Conservation (phyloP, 2,329 filamentous ascomycete species). For the Cryphonectria nitschkei region DNA sequence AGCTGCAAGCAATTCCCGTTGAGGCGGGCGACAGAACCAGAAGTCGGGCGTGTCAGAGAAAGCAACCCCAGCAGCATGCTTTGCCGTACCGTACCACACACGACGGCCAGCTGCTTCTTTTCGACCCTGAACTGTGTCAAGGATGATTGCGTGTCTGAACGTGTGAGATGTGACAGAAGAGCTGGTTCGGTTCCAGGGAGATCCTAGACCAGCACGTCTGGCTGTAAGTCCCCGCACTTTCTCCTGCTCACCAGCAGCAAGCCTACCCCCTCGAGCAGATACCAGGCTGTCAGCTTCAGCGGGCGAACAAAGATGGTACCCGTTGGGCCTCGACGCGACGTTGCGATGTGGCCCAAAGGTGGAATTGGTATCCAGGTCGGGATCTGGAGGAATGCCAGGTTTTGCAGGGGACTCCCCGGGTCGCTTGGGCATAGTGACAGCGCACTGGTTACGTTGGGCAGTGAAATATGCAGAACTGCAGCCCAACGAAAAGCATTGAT, state of each 20-base stretch:
- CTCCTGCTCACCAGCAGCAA: slow-evolving; percentile 11
- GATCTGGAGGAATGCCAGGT: slow-evolving; percentile 6
- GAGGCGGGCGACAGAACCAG: slow-evolving; percentile 17
- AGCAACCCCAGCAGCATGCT: slow-evolving; percentile 15
- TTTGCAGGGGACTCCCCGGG: slow-evolving; percentile 27
- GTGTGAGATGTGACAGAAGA: slow-evolving; percentile 19
- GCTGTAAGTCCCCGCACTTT: slow-evolving; percentile 19
- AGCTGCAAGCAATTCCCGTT: slow-evolving; percentile 22
- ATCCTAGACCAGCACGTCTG: slow-evolving; percentile 24
- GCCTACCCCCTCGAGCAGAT: slow-evolving; percentile 10
- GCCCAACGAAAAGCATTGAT: slow-evolving; percentile 31
- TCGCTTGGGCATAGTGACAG: slow-evolving; percentile 28
- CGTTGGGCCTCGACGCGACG: slow-evolving; percentile 28
- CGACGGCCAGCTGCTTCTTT: slow-evolving; percentile 12
- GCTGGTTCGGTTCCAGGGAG: slow-evolving; percentile 25
- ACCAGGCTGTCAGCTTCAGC: slow-evolving; percentile 20
- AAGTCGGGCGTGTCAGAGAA: slow-evolving; percentile 23
- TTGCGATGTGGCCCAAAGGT: slow-evolving; percentile 28
- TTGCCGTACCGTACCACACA: slow-evolving; percentile 7
- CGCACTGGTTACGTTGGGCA: slow-evolving; percentile 28
- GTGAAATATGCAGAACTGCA: slow-evolving; percentile 27
- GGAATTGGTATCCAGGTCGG: slow-evolving; percentile 13
- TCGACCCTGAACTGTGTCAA: slow-evolving; percentile 7
- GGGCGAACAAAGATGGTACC: slow-evolving; percentile 19
- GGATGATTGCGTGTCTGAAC: slow-evolving; percentile 22